Base-by-base conservation (phyloP, 2,329 filamentous ascomycete genomes). In the Akanthomyces dipterigenus region DNA sequence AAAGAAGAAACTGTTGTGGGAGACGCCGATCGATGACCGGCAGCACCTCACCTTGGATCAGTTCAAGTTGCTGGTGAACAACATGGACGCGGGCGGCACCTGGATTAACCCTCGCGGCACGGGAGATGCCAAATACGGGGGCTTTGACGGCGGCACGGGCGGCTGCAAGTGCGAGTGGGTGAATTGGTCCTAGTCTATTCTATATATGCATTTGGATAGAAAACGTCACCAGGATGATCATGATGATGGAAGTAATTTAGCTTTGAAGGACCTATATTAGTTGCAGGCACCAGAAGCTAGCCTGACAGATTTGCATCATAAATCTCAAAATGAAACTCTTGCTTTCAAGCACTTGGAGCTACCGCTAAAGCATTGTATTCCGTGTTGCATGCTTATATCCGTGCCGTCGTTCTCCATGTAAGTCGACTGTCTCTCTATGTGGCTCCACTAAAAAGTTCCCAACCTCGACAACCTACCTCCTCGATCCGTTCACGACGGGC, bases 101-200 rank as follows among this genome's bases (percentile, higher is more conserved):
- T 70, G 81, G 64, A 73, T 88, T 60, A 88, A 88, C 67, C 75
- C 75, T 12, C 73, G 78, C 11, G 75, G 71, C 2, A 71, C 73
- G 24, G 72, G 70, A 1, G 75, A 85, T 63, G 66, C 72, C 12
- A 78, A 74, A 28, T 74, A 82, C 62, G 86, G 86, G 2, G 86
- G 85, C 1, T 81, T 83, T 65, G 85, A 88, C 69, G 86, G 86
- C 24, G 86, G 85, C 42, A 80, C 77, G 1, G 84, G 85, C 18
- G 86, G 86, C 1, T 88, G 85, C 68, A 78, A 75, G 70, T 88
- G 85, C 69, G 75, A 80, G 66, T 88, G 84, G 82, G 76, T 78
- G 61, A 88, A 88, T 63, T 85, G 73, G 72, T 64, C 68, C 18
- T 69, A 42, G 26, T 11, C 6, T n/a, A 38, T 20, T 16, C 20